Base-by-base conservation (phyloP, 345 rosid species). In the Eucalyptus virginea region DNA sequence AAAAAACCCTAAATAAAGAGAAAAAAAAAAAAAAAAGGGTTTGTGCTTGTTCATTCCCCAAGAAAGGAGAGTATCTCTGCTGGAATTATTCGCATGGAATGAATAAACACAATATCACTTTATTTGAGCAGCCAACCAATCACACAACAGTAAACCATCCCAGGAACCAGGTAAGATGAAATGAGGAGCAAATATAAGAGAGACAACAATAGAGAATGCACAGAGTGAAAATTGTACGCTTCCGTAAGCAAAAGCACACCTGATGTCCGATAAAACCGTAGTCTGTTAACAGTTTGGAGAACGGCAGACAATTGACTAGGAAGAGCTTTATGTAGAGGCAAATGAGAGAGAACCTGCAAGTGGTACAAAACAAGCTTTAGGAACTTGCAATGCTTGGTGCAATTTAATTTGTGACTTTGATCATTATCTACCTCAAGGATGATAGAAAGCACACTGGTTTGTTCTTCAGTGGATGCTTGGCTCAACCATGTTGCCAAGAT, bases 231-330 rank as follows among this genome's bases (percentile, higher is more conserved):
- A 49, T 19, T 52, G 3, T 14, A 9, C 72, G 48, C 44, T 86
- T 47, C 86, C 32, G 21, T 81, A 51, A 87, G 89, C 90, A 93
- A 91, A 92, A 90, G 90, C 92, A 92, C 95, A 98, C 99, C 99
- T 96, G 99, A 93, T 90, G 93, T 88, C 91, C 94, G 91, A 92
- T 97, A 97, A 88, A 96, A 96, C 47, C 99, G 94, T 88, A 98
- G 93, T 86, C 94, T 92, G 91, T 96, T 98, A 88, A 98, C 98
- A 89, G 96, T 93, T 90, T 96, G 99, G 92, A 98, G 93, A 91
- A 98, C 92, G 88, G 99, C 98, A 87, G 99, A 96, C 98, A 98
- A 94, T 52, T 98, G 96, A 91, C 95, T 96, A 34, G 99, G 99
- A 87, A 94, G 93, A 90, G 99, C 96, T 93, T 96, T 96, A 62